Percentiles rank a stretch among this genome's conserved stretches.
These are phyloP conservation scores for Glycine tomentella DNA, from an alignment of 306 rosid genomes.

Conservation along the genomic window DNA sequence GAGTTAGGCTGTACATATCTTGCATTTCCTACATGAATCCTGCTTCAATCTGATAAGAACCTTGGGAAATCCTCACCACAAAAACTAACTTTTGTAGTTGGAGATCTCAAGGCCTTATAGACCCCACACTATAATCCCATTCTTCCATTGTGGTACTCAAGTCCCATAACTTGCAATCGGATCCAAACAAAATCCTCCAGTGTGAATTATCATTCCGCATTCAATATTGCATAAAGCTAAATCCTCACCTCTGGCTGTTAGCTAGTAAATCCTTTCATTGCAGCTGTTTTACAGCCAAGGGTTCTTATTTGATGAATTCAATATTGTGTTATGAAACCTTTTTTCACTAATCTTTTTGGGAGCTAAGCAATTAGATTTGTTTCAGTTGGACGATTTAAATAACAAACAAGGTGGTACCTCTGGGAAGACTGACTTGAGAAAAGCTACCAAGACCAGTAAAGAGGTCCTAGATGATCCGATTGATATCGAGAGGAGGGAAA, in stretches of 20 bases:
- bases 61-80: not conserved
- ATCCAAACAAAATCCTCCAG: not conserved
- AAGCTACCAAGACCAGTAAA: constrained; percentile 43
- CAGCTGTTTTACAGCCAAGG: constrained; percentile 18
- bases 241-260: constrained; percentile 18
- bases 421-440: constrained; percentile 33
- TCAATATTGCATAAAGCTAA: constrained; percentile 4
- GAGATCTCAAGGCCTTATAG: not conserved
- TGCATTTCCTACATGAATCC: not conserved
- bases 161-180: not conserved
- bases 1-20: constrained; percentile 8
- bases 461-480: constrained; percentile 70
- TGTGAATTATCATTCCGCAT: constrained; percentile 5
- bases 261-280: constrained; percentile 16
- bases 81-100: not conserved
- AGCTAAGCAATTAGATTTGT: constrained; percentile 39
- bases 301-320: constrained; percentile 36
- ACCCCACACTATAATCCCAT: not conserved
- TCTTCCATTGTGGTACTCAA: no score
- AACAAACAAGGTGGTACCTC: constrained; percentile 39
- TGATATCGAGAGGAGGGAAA: constrained; percentile 75
- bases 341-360: constrained; percentile 18
- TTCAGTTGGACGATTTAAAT: constrained; percentile 76
- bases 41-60: not conserved
- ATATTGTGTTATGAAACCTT: not conserved